Evolutionary conservation across 2,329 filamentous ascomycete species (phyloP).

Genomic region (Fusarium solani-melongenae): DNA sequence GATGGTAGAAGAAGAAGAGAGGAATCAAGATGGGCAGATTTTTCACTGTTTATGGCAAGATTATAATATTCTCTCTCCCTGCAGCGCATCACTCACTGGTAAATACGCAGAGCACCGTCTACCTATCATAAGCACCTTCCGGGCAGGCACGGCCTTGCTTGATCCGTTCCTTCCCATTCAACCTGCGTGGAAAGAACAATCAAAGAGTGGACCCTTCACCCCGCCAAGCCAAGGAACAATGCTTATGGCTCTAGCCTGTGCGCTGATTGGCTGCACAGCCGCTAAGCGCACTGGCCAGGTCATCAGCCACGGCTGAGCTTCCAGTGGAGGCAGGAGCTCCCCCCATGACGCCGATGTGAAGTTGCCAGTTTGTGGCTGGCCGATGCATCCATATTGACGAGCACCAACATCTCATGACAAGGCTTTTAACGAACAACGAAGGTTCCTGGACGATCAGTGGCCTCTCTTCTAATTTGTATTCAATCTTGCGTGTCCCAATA

Average conservation of each 20-base stretch:
- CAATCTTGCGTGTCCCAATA: neutral
- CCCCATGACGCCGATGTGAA: slow-evolving; percentile 31
- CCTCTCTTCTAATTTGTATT: neutral
- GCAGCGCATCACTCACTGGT: slow-evolving; percentile 1
- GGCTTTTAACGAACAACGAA: neutral
- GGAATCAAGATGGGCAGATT: neutral
- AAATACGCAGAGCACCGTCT: neutral
- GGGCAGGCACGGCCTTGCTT: slow-evolving; percentile 20
- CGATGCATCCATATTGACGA: slow-evolving; percentile 23
- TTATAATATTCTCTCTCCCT: neutral
- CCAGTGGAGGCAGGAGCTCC: slow-evolving; percentile 17
- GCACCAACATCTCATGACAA: slow-evolving; percentile 27
- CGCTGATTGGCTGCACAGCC: slow-evolving; percentile 38
- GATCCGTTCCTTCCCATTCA: slow-evolving; percentile 15
- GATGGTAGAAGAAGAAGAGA: neutral
- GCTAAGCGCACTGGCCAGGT: slow-evolving; percentile 30
- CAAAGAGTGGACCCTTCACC: neutral
- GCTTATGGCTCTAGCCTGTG: slow-evolving; percentile 22
- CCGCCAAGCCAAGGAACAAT: slow-evolving; percentile 30
- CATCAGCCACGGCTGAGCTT: slow-evolving; percentile 18
- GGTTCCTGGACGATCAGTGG: neutral
- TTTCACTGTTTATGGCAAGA: neutral
- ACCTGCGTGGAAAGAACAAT: slow-evolving; percentile 11
- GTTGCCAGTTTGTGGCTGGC: slow-evolving; percentile 42
- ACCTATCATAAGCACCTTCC: slow-evolving; percentile 10